Evolutionary conservation across 2,329 filamentous ascomycete species (phyloP).

Genomic region (Fusarium foetens): DNA sequence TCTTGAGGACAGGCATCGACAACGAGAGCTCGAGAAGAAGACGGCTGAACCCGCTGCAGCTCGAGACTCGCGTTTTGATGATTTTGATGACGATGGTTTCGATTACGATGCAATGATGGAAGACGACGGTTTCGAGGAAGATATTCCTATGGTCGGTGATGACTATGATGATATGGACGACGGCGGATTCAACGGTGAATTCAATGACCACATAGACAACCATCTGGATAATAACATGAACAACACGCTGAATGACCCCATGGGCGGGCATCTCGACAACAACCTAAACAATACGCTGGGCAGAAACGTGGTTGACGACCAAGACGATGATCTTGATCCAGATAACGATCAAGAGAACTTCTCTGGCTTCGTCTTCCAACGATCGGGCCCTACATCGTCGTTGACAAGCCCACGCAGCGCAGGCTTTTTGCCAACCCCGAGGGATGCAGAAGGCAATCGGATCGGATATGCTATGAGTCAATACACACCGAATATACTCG

Average conservation of each 20-base stretch:
- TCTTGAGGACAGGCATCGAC: slow-evolving; percentile 77
- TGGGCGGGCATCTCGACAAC: slow-evolving; percentile 19
- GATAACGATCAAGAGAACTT: slow-evolving; percentile 65
- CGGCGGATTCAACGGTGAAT: slow-evolving; percentile 42
- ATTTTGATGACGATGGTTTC: slow-evolving; percentile 69
- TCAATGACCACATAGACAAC: slow-evolving; percentile 24
- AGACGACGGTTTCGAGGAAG: slow-evolving; percentile 72
- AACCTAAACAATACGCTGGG: slow-evolving; percentile 35
- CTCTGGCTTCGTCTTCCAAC: slow-evolving; percentile 67
- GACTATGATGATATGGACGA: slow-evolving; percentile 45
- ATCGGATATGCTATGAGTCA: slow-evolving; percentile 68
- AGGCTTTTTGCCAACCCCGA: slow-evolving; percentile 61
- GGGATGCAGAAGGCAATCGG: slow-evolving; percentile 63
- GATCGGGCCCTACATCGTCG: slow-evolving; percentile 62
- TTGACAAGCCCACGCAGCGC: slow-evolving; percentile 61
- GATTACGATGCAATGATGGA: slow-evolving; percentile 73
- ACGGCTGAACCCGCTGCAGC: slow-evolving; percentile 51
- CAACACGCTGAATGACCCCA: slow-evolving; percentile 32
- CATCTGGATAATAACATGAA: slow-evolving; percentile 6
- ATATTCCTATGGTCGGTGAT: slow-evolving; percentile 45
- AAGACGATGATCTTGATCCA: slow-evolving; percentile 37
- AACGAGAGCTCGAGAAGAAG: slow-evolving; percentile 71
- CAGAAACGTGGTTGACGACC: slow-evolving; percentile 40
- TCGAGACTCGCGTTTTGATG: slow-evolving; percentile 67
- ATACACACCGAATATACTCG: slow-evolving; percentile 51